Evolutionary conservation across 257 asterid species (phyloP), one percentile per base, ranked within the genome.

Genomic region (Schizonepeta tenuifolia): DNA sequence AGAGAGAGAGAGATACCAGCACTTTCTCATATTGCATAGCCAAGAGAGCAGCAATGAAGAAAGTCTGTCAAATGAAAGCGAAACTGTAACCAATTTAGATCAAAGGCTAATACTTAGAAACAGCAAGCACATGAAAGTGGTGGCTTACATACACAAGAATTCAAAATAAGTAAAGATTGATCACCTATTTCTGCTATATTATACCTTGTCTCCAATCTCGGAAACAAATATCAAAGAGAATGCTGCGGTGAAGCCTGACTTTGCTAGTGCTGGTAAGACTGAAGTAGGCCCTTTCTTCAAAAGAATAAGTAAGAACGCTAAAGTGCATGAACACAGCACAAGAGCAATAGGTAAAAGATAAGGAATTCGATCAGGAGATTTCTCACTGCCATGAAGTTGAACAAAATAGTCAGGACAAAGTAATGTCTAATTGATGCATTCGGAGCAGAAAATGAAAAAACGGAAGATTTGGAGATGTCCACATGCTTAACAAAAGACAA

Each of bases 171-270:
- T 11, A 28, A 24, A 74, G 24, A 20, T 24, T 14, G 17, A 12
- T 14, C 49, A 18, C 56, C 71, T 46, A 55, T 74, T 14, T 44
- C 66, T 26, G 53, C 71, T 56, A 78, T 63, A 73, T 71, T 36
- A 67, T 87, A 90, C 97, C 96, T 92, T 92, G 89, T 92, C 98
- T 69, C 97, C 98, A 77, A 92, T 92, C 83, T 92, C 98, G 8
- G 97, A 92, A 76, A 92, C 93, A 78, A 88, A 92, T 76, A 92
- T 92, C 83, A 92, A 77, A 6, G 97, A 87, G 86, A 92, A 90
- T 4, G 98, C 97, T 38, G 98, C 98, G 36, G 98, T 86, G 85
- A 92, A 92, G 82, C 97, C 98, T 11, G 98, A 88, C 81, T 90
- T 92, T 7, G 98, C 83, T 54, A 92, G 79, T 43, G 97, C 91